Conservation (phyloP, 1,284 basidiomycete genomes). For the Phenoliferia sp. region DNA sequence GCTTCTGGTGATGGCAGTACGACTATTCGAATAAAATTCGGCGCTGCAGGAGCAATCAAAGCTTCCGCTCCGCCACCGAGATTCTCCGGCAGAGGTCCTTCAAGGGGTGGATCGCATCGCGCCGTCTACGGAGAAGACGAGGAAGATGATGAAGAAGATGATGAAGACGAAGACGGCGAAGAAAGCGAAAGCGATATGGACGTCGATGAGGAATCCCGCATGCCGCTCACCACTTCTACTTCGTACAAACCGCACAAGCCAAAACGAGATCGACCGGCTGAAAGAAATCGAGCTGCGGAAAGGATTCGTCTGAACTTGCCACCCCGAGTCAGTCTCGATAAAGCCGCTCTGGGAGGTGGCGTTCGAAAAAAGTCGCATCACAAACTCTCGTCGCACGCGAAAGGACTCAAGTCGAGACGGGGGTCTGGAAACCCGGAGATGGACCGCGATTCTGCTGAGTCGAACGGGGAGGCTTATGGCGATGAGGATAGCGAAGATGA, state of each 20-base stretch:
- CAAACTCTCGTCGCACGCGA: not conserved
- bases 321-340: constrained; percentile 5
- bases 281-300: constrained; percentile 11
- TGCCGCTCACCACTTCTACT: not conserved
- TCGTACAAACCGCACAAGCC: not conserved
- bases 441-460: constrained; percentile 1
- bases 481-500: not conserved
- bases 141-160: not conserved
- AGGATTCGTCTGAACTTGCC: constrained; percentile 6
- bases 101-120: not conserved
- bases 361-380: not conserved
- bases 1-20: constrained; percentile 12
- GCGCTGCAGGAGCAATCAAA: not conserved
- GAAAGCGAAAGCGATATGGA: too few relatives aligned
- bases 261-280: constrained; percentile 21
- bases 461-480: not conserved
- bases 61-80: not conserved
- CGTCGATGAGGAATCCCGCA: not conserved
- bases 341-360: not conserved
- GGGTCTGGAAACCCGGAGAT: not conserved
- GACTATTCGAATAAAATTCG: constrained; percentile 24
- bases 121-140: not conserved
- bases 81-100: not conserved
- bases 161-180: not conserved
- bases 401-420: not conserved